Conservation (phyloP, 495 filamentous ascomycete genomes). For the Xanthoparmelia taractica region DNA sequence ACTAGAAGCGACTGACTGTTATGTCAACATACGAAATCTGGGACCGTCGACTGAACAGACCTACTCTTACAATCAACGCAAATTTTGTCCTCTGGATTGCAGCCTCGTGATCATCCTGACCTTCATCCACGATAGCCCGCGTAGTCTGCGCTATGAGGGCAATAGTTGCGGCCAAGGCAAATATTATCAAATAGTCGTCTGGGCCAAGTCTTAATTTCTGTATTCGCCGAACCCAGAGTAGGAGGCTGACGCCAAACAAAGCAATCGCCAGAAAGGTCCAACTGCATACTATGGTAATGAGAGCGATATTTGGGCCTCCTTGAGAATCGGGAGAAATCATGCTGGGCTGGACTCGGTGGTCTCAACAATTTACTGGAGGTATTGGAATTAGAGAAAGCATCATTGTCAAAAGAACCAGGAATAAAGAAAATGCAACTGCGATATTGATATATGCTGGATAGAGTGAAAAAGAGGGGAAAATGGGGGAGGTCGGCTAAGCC, state of each 20-base stretch:
- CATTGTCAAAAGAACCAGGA: background rate
- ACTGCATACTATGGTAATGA: slow-evolving; percentile 7
- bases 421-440: too few relatives aligned
- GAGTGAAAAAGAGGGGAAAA: background rate
- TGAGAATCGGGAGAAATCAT: slow-evolving; percentile 5
- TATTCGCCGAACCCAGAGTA: background rate
- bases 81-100: background rate
- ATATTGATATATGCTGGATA: too few relatives aligned
- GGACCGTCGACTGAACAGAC: background rate
- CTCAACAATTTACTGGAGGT: background rate
- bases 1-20: slow-evolving; percentile 24
- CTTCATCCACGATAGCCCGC: background rate
- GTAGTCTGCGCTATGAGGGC: background rate
- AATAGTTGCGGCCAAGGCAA: background rate
- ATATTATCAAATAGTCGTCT: background rate
- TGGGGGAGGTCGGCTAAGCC: background rate
- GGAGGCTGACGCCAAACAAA: background rate
- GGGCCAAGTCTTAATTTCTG: background rate
- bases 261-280: background rate
- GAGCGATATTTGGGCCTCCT: slow-evolving; percentile 8
- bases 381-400: background rate
- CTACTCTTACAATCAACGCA: slow-evolving; percentile 12
- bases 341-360: background rate
- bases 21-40: background rate
- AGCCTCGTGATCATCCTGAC: background rate